Evolutionary conservation across 228 moss, liverwort and hornwort species (phyloP), one percentile per base, ranked within the genome.

Genomic region (Sphagnum fallax): DNA sequence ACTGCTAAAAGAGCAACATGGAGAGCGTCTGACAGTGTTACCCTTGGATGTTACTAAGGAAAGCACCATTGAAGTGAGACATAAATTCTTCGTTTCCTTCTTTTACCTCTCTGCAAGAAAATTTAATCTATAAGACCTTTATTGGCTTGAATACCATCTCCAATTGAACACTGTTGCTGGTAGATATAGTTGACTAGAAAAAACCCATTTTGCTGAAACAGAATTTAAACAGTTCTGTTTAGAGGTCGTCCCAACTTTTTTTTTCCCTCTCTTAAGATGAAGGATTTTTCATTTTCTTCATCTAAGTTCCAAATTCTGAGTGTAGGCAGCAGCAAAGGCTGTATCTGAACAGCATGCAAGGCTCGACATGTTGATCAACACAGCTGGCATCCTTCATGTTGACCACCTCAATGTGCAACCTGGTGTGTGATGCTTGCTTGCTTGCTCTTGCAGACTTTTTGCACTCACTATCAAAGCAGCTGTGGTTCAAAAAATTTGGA

Each of bases 11-110:
- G 80, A 84, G 49, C 78, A 83, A 67, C 79, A 89, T 80, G 77
- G 75, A 10, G 67, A 67, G 16, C 84, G 95, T 55, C 73, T 96
- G 67, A 88, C 90, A 62, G 67, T 96, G 67, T 49, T 96, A 49
- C 86, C 92, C 60, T 78, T 96, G 49, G 95, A 96, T 70, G 95
- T 92, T 53, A 92, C 92, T n/a, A 89, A 77, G 52, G 95, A 95
- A 69, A 71, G 75, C 58, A 87, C 95, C 72, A 86, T 95, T 67
- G 82, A 92, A 78, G 95, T 95, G 84, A 65, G 79, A 72, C 8
- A 50, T 63, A 64, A 1, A 32, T 32, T 32, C 32, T 16, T 64
- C 16, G 1, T 9, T 47, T 10, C 10, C 4, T 10, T 18, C 47
- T 47, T 2, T 64, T 64, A 10, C 64, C 64, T 64, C 16, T 64